A percentile compares a stretch with the other conserved stretches of the same genome.
Evolutionary conservation across 345 rosid species (phyloP).

Genomic region (Moringa oleifera): DNA sequence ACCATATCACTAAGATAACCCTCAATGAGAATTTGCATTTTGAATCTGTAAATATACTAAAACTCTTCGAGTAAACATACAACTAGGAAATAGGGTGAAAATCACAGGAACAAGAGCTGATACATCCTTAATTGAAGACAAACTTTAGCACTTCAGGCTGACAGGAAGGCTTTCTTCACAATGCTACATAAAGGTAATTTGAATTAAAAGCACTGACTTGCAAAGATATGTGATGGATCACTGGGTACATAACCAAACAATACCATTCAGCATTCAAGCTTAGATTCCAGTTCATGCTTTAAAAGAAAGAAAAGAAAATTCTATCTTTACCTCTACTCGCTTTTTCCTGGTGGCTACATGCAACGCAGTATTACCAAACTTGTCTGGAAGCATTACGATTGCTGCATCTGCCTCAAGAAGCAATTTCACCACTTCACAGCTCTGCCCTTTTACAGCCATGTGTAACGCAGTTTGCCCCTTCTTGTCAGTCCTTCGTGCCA

Average conservation of each 20-base stretch:
- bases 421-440: slow-evolving; percentile 75
- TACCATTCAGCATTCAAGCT: not conserved
- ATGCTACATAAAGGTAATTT: too few relatives aligned
- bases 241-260: not conserved
- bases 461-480: slow-evolving; percentile 96
- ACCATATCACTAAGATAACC: too few relatives aligned
- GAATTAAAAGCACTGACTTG: too few relatives aligned
- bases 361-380: slow-evolving; percentile 82
- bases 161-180: too few relatives aligned
- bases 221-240: not conserved
- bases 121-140: not conserved
- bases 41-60: too few relatives aligned
- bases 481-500: slow-evolving; percentile 87
- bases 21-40: too few relatives aligned
- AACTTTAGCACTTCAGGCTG: not conserved
- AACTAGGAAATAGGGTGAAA: too few relatives aligned
- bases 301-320: not conserved
- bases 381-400: slow-evolving; percentile 92
- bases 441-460: slow-evolving; percentile 96
- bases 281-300: not conserved
- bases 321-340: slow-evolving; percentile 63
- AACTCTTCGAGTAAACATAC: too few relatives aligned
- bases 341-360: slow-evolving; percentile 95
- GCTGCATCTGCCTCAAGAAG: slow-evolving; percentile 94
- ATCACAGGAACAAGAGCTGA: not conserved